A percentile compares a stretch with the other conserved stretches of the same genome.
phyloP scores from a whole-genome alignment of 2,329 filamentous ascomycete genomes.

The Neocucurbitaria cava region DNA sequence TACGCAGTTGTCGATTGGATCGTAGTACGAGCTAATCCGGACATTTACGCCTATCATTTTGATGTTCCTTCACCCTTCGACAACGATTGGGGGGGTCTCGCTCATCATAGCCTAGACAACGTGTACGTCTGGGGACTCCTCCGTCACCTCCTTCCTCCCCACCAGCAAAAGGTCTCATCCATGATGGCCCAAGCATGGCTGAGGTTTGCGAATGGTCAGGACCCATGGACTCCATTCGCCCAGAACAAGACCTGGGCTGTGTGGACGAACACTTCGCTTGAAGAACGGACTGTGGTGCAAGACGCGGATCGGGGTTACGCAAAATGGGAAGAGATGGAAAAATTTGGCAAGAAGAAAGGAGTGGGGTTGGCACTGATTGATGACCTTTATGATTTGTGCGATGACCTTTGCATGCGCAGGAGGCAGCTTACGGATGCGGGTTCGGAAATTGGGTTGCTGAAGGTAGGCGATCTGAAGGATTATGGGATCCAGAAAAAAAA shows the following conservation, averaged over 20 bases:
- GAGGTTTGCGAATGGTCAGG: not conserved
- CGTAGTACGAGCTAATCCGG: not conserved
- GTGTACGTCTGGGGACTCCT: not conserved
- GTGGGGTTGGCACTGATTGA: not conserved
- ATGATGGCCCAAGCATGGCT: not conserved
- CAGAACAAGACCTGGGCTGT: not conserved
- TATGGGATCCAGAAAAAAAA: not conserved
- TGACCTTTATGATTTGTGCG: not conserved
- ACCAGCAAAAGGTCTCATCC: not conserved
- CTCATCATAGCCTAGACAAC: not conserved
- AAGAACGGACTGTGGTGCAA: not conserved
- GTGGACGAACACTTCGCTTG: not conserved
- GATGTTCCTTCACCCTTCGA: not conserved
- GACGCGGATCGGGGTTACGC: not conserved
- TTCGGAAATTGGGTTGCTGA: not conserved
- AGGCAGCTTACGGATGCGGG: not conserved
- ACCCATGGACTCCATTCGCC: not conserved
- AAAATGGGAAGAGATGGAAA: not conserved
- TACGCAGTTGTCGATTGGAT: not conserved
- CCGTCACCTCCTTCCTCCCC: not conserved
- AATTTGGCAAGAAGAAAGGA: not conserved
- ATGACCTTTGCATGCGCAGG: not conserved
- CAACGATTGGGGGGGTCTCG: not conserved
- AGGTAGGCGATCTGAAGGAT: not conserved
- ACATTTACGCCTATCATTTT: not conserved